Conservation (phyloP, 2,329 filamentous ascomycete species). For the Aureobasidium namibiae region DNA sequence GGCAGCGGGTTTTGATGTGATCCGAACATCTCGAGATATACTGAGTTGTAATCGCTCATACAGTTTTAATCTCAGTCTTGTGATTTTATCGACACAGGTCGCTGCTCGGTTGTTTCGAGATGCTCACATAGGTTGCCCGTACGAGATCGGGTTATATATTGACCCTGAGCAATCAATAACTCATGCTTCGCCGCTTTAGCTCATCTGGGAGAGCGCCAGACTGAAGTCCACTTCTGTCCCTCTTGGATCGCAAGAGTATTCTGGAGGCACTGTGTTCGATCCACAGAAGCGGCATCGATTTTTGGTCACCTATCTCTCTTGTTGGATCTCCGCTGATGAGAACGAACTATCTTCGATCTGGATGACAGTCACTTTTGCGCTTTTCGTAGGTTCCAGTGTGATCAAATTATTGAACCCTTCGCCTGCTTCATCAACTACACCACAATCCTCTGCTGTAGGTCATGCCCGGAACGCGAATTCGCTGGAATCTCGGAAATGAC, state of each 20-base stretch:
- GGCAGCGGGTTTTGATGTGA: neutral
- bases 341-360: no score
- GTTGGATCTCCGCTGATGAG: neutral
- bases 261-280: slow-evolving; percentile 15
- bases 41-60: neutral
- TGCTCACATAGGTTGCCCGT: no score
- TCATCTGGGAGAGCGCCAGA: slow-evolving; percentile 15
- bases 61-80: neutral
- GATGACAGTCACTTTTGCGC: no score
- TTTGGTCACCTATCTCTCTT: neutral
- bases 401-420: no score
- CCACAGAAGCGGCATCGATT: slow-evolving; percentile 12
- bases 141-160: no score
- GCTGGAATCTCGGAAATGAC: neutral
- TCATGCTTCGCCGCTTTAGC: slow-evolving; percentile 7
- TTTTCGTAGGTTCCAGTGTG: no score
- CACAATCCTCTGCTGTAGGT: no score
- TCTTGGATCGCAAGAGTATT: neutral
- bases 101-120: no score
- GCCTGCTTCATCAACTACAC: no score
- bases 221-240: slow-evolving; percentile 12
- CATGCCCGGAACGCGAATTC: neutral
- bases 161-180: no score
- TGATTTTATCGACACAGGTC: no score
- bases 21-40: neutral